A percentile compares a stretch with the other conserved stretches of the same genome.
phyloP scores from a whole-genome alignment of 768 basidiomycete genomes.

The Lenzites betulinus region DNA sequence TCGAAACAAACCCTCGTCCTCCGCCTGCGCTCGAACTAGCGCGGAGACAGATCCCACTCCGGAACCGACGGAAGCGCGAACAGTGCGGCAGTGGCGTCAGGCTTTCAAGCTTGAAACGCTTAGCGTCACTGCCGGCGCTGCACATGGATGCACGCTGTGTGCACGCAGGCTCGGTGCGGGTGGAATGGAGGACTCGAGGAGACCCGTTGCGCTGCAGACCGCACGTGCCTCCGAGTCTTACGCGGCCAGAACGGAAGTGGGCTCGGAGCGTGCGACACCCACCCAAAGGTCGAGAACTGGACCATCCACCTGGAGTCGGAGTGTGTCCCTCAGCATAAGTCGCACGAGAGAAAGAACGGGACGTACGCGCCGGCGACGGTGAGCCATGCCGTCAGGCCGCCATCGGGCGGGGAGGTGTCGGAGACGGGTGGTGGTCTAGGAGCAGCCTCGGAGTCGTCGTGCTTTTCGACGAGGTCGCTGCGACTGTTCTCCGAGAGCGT shows the following conservation, averaged over 20 bases:
- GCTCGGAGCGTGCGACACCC: not conserved
- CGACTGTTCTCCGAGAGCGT: slow-evolving; percentile 7
- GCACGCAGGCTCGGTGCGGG: too few relatives aligned
- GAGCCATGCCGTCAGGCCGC: slow-evolving; percentile 21
- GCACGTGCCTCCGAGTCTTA: not conserved
- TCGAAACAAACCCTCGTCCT: too few relatives aligned
- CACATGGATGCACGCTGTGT: too few relatives aligned
- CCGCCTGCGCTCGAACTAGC: too few relatives aligned
- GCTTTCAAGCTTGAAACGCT: not conserved
- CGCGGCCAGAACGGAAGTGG: not conserved
- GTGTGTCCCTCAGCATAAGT: not conserved
- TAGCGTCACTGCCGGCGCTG: not conserved
- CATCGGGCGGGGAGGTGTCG: slow-evolving; percentile 8
- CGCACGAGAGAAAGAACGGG: not conserved
- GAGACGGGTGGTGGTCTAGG: not conserved
- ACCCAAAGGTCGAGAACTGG: slow-evolving; percentile 29
- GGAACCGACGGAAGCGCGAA: not conserved
- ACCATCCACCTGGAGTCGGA: slow-evolving; percentile 23
- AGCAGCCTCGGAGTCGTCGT: not conserved
- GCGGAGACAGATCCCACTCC: too few relatives aligned
- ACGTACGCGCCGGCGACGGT: slow-evolving; percentile 29
- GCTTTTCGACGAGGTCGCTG: slow-evolving; percentile 7
- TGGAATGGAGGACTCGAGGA: too few relatives aligned
- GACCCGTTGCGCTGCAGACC: not conserved
- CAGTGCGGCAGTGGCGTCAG: not conserved